Percentiles rank a stretch among this genome's conserved stretches.
phyloP scores from a whole-genome alignment of 805 yeast genomes.

The Cyberlindnera euphorbiiphila region DNA sequence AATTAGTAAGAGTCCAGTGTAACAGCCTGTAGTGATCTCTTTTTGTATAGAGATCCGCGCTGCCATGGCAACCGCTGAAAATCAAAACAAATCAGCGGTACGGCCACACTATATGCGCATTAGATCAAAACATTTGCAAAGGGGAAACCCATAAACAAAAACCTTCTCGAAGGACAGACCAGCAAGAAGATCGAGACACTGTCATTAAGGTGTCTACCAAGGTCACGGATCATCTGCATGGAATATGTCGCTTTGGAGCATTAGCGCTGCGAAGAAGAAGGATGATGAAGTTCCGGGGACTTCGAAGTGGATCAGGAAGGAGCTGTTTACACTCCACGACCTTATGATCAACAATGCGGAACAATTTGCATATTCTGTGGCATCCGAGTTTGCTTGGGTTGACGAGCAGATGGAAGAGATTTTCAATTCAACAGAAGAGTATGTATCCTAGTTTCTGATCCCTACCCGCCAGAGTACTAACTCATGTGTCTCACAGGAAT shows the following conservation, averaged over 20 bases:
- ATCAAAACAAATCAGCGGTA: constrained; percentile 9
- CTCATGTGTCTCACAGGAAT: constrained; percentile 15
- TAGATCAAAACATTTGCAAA: constrained; percentile 1
- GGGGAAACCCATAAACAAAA: constrained; percentile 11
- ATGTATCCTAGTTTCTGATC: constrained; percentile 11
- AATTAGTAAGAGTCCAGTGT: too few species aligned
- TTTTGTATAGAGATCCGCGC: too few species aligned
- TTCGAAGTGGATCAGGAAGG: constrained; percentile 47
- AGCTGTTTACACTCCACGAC: constrained; percentile 37
- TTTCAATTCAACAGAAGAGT: constrained; percentile 25
- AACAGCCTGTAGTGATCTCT: too few species aligned
- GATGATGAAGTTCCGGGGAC: constrained; percentile 43
- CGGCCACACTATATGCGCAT: constrained; percentile 4
- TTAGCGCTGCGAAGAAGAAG: constrained; percentile 26
- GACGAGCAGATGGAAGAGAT: constrained; percentile 39
- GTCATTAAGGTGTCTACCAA: not conserved
- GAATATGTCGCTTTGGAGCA: constrained; percentile 30
- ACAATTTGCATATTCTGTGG: constrained; percentile 37
- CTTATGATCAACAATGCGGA: constrained; percentile 37
- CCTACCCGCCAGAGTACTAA: constrained; percentile 10
- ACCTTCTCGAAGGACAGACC: not conserved
- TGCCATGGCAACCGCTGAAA: constrained; percentile 10
- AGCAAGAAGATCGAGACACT: not conserved
- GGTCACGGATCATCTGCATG: too few species aligned
- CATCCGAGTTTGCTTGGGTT: constrained; percentile 38